Conservation (phyloP, 2,329 filamentous ascomycete species). For the Neoarthrinium moseri region DNA sequence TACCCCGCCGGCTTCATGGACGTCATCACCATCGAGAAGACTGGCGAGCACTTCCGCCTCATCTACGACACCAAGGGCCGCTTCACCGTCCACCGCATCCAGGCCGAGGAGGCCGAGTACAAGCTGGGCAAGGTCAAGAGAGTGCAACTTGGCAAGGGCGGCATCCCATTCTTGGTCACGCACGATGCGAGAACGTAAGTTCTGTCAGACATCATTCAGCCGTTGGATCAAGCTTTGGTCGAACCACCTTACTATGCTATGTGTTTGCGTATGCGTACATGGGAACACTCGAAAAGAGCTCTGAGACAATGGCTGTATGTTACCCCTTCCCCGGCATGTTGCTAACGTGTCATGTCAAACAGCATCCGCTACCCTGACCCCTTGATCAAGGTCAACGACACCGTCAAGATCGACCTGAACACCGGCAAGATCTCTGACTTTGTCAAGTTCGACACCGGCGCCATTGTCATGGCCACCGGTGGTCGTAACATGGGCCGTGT, state of each 20-base stretch:
- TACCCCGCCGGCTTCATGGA: slow-evolving; percentile 99
- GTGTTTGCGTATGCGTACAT: no score
- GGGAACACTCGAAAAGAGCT: slow-evolving; percentile 35
- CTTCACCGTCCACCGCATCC: slow-evolving; percentile 99
- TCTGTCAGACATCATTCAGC: slow-evolving; percentile 97
- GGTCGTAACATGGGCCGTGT: slow-evolving; percentile 99
- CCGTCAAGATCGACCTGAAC: slow-evolving; percentile 96
- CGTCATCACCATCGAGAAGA: slow-evolving; percentile 99
- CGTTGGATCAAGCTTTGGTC: slow-evolving; percentile 99
- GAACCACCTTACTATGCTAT: slow-evolving; percentile 44
- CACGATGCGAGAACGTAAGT: slow-evolving; percentile 99
- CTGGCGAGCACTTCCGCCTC: slow-evolving; percentile 99
- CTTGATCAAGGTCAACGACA: slow-evolving; percentile 99
- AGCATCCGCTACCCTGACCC: slow-evolving; percentile 99
- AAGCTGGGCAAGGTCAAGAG: slow-evolving; percentile 99
- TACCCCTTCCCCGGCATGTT: slow-evolving; percentile 24
- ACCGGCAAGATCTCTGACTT: slow-evolving; percentile 98
- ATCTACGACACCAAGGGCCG: slow-evolving; percentile 99
- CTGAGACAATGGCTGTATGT: slow-evolving; percentile 55
- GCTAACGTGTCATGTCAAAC: slow-evolving; percentile 39
- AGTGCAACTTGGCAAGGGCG: slow-evolving; percentile 97
- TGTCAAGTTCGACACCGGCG: slow-evolving; percentile 98
- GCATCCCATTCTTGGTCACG: slow-evolving; percentile 99
- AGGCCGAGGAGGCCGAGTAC: slow-evolving; percentile 98
- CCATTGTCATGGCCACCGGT: slow-evolving; percentile 97